Evolutionary conservation across 805 yeast genomes (phyloP), one percentile per base, ranked within the genome.

Genomic region (Starmerella vaccinii): DNA sequence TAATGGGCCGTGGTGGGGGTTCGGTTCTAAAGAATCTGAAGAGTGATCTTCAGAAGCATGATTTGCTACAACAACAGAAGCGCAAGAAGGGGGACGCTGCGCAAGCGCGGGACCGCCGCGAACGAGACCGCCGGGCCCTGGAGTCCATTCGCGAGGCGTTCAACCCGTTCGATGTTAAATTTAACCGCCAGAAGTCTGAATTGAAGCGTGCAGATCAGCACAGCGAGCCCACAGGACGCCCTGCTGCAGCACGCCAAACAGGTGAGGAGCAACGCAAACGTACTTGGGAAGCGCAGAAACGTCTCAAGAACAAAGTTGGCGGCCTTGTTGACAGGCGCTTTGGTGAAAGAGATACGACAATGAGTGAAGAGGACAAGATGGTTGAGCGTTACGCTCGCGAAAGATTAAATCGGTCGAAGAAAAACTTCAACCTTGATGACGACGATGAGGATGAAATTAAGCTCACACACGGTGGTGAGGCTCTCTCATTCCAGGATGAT

Each of bases 341-440:
- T 66, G 99, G 98, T 64, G 98, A 92, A 63, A 76, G 77, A 56
- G 82, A 86, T 65, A 65, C 71, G 7, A 66, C 71, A 44, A 62
- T 92, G 71, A 76, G 82, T n/a, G 80, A 80, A 12, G 97, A 92
- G 66, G 96, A 92, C 59, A 86, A 84, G 66, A 88, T 88, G 95
- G 76, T 92, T 68, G 95, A 84, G 63, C 80, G 98, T 70, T 92
- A 87, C 71, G 85, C 96, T 4, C 78, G 82, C 50, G 97, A 90
- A 70, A 76, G 84, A 63, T 94, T 87, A 65, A 53, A 53, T 23
- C 61, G 74, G 16, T 46, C 35, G 19, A 43, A 53, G 22, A 70
- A 73, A 38, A 76, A 80, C 27, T 90, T 78, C 60, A 82, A 84
- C 62, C 76, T 89, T 47, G 90, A 85, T 26, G 92, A 83, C 57